These are phyloP conservation scores for Myxozyma udenii DNA, from an alignment of 805 yeast genomes.

Conservation along the genomic window DNA sequence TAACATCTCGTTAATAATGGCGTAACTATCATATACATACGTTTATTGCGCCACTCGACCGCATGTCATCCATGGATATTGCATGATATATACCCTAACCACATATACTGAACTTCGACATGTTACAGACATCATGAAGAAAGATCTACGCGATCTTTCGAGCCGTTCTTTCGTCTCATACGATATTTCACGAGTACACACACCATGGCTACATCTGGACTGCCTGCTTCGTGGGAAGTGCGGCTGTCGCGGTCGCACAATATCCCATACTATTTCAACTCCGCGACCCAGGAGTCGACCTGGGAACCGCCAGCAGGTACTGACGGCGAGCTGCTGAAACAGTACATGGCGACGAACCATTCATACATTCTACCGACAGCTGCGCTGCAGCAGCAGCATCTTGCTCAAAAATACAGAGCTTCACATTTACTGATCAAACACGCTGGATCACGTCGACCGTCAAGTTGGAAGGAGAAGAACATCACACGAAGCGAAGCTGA, in stretches of 20 bases:
- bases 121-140: too few species aligned
- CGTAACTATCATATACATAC: too few species aligned
- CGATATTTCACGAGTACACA: background rate
- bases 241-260: constrained; percentile 74
- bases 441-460: constrained; percentile 78
- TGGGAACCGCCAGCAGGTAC: constrained; percentile 94
- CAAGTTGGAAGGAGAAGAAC: constrained; percentile 79
- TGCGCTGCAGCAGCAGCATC: constrained; percentile 26
- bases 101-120: too few species aligned
- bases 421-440: constrained; percentile 84
- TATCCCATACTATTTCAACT: constrained; percentile 78
- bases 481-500: constrained; percentile 82
- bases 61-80: too few species aligned
- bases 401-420: constrained; percentile 63
- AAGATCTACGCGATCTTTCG: too few species aligned
- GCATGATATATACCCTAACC: too few species aligned
- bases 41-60: too few species aligned
- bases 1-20: too few species aligned
- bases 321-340: constrained; percentile 55
- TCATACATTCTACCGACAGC: constrained; percentile 32
- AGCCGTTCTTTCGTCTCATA: too few species aligned
- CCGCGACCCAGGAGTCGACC: constrained; percentile 63
- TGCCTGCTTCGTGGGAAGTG: constrained; percentile 83
- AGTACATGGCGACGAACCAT: constrained; percentile 49
- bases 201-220: constrained; percentile 49